These are phyloP conservation scores for Zangia roseola DNA, from an alignment of 768 basidiomycete species.

Conservation along the genomic window DNA sequence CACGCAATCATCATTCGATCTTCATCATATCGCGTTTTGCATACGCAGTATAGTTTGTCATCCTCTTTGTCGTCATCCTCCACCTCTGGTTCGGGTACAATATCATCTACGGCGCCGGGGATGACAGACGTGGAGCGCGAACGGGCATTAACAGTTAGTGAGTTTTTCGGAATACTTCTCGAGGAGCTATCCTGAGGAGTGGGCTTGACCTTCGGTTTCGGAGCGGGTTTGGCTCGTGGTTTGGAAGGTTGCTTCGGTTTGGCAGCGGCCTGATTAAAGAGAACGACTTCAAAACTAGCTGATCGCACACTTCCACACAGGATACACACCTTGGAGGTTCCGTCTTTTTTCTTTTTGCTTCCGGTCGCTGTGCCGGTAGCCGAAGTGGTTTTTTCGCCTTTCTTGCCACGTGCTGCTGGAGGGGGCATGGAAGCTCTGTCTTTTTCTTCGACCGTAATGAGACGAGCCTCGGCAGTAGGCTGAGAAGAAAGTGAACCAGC, in stretches of 20 bases:
- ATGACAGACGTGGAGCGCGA: conserved; percentile 73
- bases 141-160: conserved; percentile 37
- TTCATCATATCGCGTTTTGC: conserved; percentile 84
- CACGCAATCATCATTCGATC: conserved; percentile 92
- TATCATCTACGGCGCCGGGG: conserved; percentile 45
- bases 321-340: conserved; percentile 20
- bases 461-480: conserved; percentile 4
- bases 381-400: conserved; percentile 19
- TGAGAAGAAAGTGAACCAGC: conserved; percentile 10
- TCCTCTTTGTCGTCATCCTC: conserved; percentile 43
- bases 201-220: conserved; percentile 29
- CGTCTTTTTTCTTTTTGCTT: conserved; percentile 38
- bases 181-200: conserved; percentile 8
- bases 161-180: conserved; percentile 21
- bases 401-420: conserved; percentile 31
- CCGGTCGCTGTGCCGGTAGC: conserved; percentile 8
- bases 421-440: conserved; percentile 64
- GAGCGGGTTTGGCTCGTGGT: conserved; percentile 29
- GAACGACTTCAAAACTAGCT: neutral
- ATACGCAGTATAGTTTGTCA: conserved; percentile 82
- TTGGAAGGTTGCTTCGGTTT: conserved; percentile 33
- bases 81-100: conserved; percentile 48
- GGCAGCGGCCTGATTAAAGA: conserved; percentile 14
- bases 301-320: neutral
- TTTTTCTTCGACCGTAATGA: conserved; percentile 19